Evolutionary conservation across 2,329 filamentous ascomycete genomes (phyloP).

Genomic region (Ophiosphaerella korrae): DNA sequence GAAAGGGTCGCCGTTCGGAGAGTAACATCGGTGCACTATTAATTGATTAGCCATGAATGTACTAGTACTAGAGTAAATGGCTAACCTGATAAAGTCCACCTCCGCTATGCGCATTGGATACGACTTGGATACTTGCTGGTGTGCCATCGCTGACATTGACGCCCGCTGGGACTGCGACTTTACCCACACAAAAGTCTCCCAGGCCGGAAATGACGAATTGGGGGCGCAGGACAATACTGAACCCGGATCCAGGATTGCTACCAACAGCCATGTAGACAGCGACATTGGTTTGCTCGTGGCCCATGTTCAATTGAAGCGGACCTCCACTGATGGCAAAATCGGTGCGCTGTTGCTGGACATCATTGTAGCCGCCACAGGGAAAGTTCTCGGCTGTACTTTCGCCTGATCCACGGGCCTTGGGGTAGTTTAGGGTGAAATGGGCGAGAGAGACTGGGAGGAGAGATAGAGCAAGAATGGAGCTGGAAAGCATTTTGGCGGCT

Average conservation of each 20-base stretch:
- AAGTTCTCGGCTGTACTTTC: constrained; percentile 54
- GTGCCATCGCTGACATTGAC: constrained; percentile 63
- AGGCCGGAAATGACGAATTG: constrained; percentile 64
- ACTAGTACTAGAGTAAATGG: constrained; percentile 8
- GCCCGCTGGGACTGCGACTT: constrained; percentile 59
- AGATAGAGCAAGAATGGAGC: constrained; percentile 45
- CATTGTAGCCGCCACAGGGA: constrained; percentile 59
- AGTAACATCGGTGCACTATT: constrained; percentile 73
- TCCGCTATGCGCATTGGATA: constrained; percentile 64
- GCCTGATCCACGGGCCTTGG: constrained; percentile 55
- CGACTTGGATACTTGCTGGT: constrained; percentile 70
- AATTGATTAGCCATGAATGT: background rate
- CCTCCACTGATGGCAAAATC: constrained; percentile 56
- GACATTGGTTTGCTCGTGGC: constrained; percentile 59
- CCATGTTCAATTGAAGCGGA: constrained; percentile 58
- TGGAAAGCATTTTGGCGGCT: constrained; percentile 37
- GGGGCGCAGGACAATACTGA: constrained; percentile 70
- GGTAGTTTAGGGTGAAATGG: constrained; percentile 63
- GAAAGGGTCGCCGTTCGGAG: constrained; percentile 61
- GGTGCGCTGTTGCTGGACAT: constrained; percentile 52
- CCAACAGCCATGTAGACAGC: constrained; percentile 61
- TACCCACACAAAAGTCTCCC: constrained; percentile 69
- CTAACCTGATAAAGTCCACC: constrained; percentile 68
- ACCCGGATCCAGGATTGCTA: constrained; percentile 61
- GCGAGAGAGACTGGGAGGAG: constrained; percentile 55